Evolutionary conservation across 495 filamentous ascomycete genomes (phyloP), one percentile per base, ranked within the genome.

Genomic region (Cairneyella variabilis): DNA sequence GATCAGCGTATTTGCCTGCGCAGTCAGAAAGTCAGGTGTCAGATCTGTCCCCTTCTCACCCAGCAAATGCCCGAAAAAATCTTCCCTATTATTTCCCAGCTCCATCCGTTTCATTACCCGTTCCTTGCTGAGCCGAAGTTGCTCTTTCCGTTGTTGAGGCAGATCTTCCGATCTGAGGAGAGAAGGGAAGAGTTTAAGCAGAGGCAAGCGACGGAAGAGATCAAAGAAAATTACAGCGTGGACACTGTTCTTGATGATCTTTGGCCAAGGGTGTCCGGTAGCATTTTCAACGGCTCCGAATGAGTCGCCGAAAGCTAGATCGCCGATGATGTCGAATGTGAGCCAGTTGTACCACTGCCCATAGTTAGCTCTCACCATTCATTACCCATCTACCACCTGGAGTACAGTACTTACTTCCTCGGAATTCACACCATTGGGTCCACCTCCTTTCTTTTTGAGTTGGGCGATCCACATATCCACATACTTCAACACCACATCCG

Each of bases 251-350:
- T 44, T 44, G 21, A 44, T 25, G 7, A 17, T 44, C 0, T 61
- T 39, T 8, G 79, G 63, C 77, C 74, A 82, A 3, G 60, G 62
- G 49, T 76, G 71, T 45, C 74, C 66, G 17, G 67, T 63, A 0
- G 65, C 65, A 16, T 71, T 61, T n/a, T 74, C 53, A 4, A 84
- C 68, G 43, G 71, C 64, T n/a, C 61, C 57, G 32, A 74, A 74
- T 0, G 67, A 55, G 56, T 74, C 55, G 12, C 68, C 68, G 50
- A 71, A 58, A 14, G 43, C 34, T 37, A 68, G 52, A 48, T 79
- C 75, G 0, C 75, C 75, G 36, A 77, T 73, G n/a, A 77, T 65
- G 48, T 77, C 75, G 44, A 78, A 78, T 0, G 74, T 76, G 5
- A 59, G 64, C 41, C 61, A 75, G 45, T 75, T 76, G 53, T 64